Conservation (phyloP, 2,329 filamentous ascomycete species). For the Fusarium sublunatum region DNA sequence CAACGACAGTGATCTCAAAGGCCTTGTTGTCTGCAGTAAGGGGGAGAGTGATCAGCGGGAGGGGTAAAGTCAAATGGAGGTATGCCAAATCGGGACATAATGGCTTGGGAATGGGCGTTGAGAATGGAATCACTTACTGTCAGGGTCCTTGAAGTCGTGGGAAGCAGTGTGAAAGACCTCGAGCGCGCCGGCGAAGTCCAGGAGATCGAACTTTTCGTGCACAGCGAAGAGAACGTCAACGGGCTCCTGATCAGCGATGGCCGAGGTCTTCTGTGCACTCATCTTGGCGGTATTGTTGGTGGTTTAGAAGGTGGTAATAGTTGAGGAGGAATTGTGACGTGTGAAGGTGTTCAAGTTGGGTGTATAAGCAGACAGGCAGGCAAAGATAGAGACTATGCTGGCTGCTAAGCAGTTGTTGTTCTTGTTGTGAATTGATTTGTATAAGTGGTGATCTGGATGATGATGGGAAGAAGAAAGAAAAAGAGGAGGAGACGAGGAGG, state of each 20-base stretch:
- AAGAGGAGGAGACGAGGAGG: slow-evolving; percentile 37
- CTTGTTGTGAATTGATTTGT: slow-evolving; percentile 38
- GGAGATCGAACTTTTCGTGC: slow-evolving; percentile 68
- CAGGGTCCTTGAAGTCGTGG: slow-evolving; percentile 64
- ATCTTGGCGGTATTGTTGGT: slow-evolving; percentile 58
- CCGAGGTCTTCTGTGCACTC: slow-evolving; percentile 67
- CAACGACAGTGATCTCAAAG: slow-evolving; percentile 68
- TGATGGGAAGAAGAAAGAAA: slow-evolving; percentile 40
- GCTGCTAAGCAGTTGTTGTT: slow-evolving; percentile 18
- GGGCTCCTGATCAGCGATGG: slow-evolving; percentile 67
- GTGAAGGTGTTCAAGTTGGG: slow-evolving; percentile 24
- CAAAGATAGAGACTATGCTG: slow-evolving; percentile 16
- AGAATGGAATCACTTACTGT: slow-evolving; percentile 54
- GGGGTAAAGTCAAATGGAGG: slow-evolving; percentile 32
- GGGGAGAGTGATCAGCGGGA: slow-evolving; percentile 40
- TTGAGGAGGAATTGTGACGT: slow-evolving; percentile 33
- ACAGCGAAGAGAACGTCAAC: slow-evolving; percentile 70
- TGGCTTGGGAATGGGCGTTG: not conserved
- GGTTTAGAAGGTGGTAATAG: slow-evolving; percentile 38
- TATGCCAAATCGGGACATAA: slow-evolving; percentile 12
- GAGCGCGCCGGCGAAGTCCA: slow-evolving; percentile 68
- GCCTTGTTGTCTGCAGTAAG: slow-evolving; percentile 62
- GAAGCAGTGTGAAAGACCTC: slow-evolving; percentile 63
- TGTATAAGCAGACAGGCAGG: slow-evolving; percentile 32
- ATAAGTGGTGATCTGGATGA: slow-evolving; percentile 36